A percentile compares a stretch with the other conserved stretches of the same genome.
Evolutionary conservation across 495 filamentous ascomycete genomes (phyloP).

Genomic region (Penicillium odoratum): DNA sequence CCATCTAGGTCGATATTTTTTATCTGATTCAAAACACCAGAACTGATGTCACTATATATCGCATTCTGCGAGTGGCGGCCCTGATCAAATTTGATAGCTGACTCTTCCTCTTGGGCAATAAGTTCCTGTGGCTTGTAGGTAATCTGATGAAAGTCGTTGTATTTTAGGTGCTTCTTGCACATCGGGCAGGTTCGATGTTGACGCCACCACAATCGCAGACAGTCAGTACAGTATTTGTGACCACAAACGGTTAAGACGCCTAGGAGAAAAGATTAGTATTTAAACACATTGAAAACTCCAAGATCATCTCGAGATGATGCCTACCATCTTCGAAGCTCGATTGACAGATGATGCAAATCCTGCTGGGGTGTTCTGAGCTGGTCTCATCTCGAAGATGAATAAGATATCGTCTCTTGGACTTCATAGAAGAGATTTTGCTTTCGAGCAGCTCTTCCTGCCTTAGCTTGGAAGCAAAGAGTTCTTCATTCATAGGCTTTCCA

Average conservation of each 20-base stretch:
- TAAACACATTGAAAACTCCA: conserved; percentile 10
- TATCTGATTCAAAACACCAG: conserved; percentile 72
- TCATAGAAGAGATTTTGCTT: conserved; percentile 56
- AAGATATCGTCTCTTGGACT: conserved; percentile 73
- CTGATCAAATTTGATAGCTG: conserved; percentile 27
- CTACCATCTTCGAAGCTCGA: conserved; percentile 66
- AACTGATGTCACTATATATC: conserved; percentile 78
- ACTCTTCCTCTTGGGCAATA: conserved; percentile 65
- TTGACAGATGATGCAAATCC: conserved; percentile 80
- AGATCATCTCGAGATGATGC: conserved; percentile 19
- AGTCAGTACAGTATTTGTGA: conserved; percentile 86
- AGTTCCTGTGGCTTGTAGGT: conserved; percentile 76
- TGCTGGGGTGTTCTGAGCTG: conserved; percentile 51
- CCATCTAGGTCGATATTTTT: conserved; percentile 73
- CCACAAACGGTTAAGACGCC: conserved; percentile 84
- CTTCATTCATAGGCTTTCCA: conserved; percentile 41
- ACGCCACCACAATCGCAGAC: conserved; percentile 73
- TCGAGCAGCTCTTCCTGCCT: conserved; percentile 50
- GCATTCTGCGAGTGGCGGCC: conserved; percentile 39
- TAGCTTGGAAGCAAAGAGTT: conserved; percentile 35
- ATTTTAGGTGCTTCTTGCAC: conserved; percentile 67
- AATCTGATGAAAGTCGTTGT: conserved; percentile 74
- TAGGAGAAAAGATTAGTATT: conserved; percentile 12
- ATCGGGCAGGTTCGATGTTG: conserved; percentile 67
- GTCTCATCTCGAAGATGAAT: conserved; percentile 60